Evolutionary conservation across 768 basidiomycete genomes (phyloP).

Genomic region (Suillus ampliporus): DNA sequence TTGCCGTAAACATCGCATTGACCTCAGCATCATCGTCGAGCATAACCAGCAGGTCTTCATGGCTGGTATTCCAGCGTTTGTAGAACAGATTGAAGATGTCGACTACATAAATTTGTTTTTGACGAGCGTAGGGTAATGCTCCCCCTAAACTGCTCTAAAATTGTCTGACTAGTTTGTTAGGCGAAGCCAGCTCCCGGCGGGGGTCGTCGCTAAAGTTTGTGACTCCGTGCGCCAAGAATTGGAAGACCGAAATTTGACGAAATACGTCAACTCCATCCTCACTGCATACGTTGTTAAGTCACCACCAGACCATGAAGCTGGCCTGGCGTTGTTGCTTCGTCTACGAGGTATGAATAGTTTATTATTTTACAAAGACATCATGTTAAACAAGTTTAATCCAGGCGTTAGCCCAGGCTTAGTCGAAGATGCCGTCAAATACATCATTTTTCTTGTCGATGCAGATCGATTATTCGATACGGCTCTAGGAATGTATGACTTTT

Average conservation of each 20-base stretch:
- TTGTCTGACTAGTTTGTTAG: constrained; percentile 41
- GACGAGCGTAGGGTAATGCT: constrained; percentile 76
- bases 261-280: constrained; percentile 89
- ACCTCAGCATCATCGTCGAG: constrained; percentile 87
- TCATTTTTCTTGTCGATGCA: constrained; percentile 96
- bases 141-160: constrained; percentile 1
- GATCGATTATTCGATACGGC: constrained; percentile 92
- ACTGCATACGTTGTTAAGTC: constrained; percentile 93
- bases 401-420: constrained; percentile 70
- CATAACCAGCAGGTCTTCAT: constrained; percentile 75
- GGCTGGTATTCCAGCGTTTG: constrained; percentile 63
- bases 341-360: constrained; percentile 65
- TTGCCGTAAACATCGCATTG: constrained; percentile 93
- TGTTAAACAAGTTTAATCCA: constrained; percentile 7
- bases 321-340: constrained; percentile 71
- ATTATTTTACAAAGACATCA: not conserved
- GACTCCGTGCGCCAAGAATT: constrained; percentile 76
- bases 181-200: constrained; percentile 61
- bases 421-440: constrained; percentile 97
- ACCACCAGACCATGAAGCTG: constrained; percentile 91
- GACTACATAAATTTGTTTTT: constrained; percentile 94
- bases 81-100: constrained; percentile 86
- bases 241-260: constrained; percentile 70
- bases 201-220: constrained; percentile 71
- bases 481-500: constrained; percentile 98